Conservation (phyloP, 768 basidiomycete species). For the Chalciporus piperatus region DNA sequence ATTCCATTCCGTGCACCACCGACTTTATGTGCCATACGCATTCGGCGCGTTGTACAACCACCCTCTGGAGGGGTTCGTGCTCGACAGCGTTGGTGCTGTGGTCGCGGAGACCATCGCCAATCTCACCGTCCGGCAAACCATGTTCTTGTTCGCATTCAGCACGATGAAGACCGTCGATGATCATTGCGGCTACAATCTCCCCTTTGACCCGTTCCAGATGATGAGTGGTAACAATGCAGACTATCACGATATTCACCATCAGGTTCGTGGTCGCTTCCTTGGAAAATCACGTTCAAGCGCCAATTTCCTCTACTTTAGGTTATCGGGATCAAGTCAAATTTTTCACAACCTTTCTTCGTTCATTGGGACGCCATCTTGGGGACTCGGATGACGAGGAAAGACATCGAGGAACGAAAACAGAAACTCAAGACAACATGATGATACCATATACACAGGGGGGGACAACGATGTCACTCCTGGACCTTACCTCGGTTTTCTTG, state of each 20-base stretch:
- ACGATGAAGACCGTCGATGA: slow-evolving; percentile 94
- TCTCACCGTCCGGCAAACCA: slow-evolving; percentile 80
- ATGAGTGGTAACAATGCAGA: slow-evolving; percentile 88
- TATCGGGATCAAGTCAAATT: slow-evolving; percentile 93
- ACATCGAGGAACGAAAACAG: slow-evolving; percentile 52
- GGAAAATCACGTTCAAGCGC: background rate
- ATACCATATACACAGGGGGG: background rate
- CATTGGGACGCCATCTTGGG: slow-evolving; percentile 90
- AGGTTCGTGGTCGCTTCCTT: slow-evolving; percentile 44
- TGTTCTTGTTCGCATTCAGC: slow-evolving; percentile 77
- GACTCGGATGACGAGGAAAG: slow-evolving; percentile 75
- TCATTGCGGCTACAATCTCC: slow-evolving; percentile 87
- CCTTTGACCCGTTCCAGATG: slow-evolving; percentile 89
- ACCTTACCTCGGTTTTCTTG: background rate
- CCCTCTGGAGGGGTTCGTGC: slow-evolving; percentile 87
- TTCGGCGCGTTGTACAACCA: slow-evolving; percentile 98
- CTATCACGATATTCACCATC: slow-evolving; percentile 98
- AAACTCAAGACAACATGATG: slow-evolving; percentile 28
- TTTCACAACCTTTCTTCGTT: slow-evolving; percentile 92
- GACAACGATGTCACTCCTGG: too few relatives aligned
- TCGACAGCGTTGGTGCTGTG: slow-evolving; percentile 80
- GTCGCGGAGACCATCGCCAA: slow-evolving; percentile 67
- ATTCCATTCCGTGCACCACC: slow-evolving; percentile 92
- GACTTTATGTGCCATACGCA: slow-evolving; percentile 95
- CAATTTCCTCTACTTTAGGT: slow-evolving; percentile 5